Evolutionary conservation across 2,329 filamentous ascomycete species (phyloP).

Genomic region (Cadophora sp.): DNA sequence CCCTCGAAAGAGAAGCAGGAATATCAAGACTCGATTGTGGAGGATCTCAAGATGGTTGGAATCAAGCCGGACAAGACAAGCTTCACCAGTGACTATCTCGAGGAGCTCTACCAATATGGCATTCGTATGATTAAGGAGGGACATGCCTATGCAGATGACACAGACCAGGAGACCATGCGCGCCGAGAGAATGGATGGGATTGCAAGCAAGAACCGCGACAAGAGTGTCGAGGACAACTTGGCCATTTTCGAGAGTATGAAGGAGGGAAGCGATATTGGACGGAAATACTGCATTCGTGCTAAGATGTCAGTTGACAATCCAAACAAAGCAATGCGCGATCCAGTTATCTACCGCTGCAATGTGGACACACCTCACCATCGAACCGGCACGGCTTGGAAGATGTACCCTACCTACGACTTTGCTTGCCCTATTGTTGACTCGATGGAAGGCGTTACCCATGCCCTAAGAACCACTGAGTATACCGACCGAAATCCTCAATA

Average conservation of each 20-base stretch:
- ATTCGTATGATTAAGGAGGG: slow-evolving; percentile 85
- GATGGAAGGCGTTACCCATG: slow-evolving; percentile 83
- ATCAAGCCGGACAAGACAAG: slow-evolving; percentile 87
- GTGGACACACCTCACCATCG: slow-evolving; percentile 87
- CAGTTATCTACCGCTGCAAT: slow-evolving; percentile 97
- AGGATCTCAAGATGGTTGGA: slow-evolving; percentile 90
- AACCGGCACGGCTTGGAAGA: slow-evolving; percentile 81
- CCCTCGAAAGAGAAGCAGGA: slow-evolving; percentile 97
- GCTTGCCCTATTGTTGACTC: slow-evolving; percentile 83
- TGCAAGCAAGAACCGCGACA: slow-evolving; percentile 80
- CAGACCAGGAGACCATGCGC: slow-evolving; percentile 86
- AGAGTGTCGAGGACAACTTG: slow-evolving; percentile 81
- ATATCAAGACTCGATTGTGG: slow-evolving; percentile 90
- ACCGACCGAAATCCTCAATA: slow-evolving; percentile 87
- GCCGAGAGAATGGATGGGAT: slow-evolving; percentile 85
- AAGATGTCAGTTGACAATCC: slow-evolving; percentile 91
- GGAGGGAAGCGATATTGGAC: slow-evolving; percentile 77
- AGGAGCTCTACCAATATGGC: slow-evolving; percentile 86
- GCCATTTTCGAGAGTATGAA: slow-evolving; percentile 94
- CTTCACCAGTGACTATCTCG: slow-evolving; percentile 95
- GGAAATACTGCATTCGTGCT: slow-evolving; percentile 89
- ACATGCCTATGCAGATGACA: slow-evolving; percentile 93
- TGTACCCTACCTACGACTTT: slow-evolving; percentile 89
- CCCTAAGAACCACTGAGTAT: slow-evolving; percentile 84
- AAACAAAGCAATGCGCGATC: slow-evolving; percentile 95